These are phyloP conservation scores for Leccinum griseonigrum DNA, from an alignment of 1,284 basidiomycete genomes.

Conservation along the genomic window DNA sequence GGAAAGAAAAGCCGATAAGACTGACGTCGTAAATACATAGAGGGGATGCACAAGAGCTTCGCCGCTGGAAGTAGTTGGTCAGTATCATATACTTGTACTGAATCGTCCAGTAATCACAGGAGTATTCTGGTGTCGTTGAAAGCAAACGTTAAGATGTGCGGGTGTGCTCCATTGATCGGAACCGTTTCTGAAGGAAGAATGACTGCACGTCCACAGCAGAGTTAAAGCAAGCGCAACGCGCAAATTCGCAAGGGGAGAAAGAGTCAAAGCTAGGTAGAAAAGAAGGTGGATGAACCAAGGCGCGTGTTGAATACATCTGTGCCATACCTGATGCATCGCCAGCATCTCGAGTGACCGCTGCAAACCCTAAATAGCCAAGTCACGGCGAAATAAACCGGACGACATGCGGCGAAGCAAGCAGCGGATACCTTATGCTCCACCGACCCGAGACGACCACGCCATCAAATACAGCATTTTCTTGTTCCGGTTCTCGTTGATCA, in stretches of 20 bases:
- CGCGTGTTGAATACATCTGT: not conserved
- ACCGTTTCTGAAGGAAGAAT: constrained; percentile 51
- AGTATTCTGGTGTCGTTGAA: constrained; percentile 57
- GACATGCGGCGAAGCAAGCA: not conserved
- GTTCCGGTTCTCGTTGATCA: constrained; percentile 46
- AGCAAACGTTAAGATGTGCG: constrained; percentile 54
- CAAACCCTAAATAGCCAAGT: constrained; percentile 41
- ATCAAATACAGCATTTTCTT: constrained; percentile 33
- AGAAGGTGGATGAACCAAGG: not conserved
- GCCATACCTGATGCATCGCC: constrained; percentile 39
- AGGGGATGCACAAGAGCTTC: constrained; percentile 43
- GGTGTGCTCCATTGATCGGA: constrained; percentile 41
- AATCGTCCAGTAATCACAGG: constrained; percentile 57
- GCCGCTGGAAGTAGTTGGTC: constrained; percentile 42
- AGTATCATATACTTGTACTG: constrained; percentile 57
- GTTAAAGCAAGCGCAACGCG: constrained; percentile 45
- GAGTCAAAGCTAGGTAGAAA: constrained; percentile 45
- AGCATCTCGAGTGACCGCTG: constrained; percentile 46
- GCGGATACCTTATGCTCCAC: not conserved
- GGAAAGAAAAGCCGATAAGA: constrained; percentile 44
- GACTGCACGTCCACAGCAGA: constrained; percentile 38
- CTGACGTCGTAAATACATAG: constrained; percentile 45
- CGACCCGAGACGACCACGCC: not conserved
- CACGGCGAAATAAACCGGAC: not conserved
- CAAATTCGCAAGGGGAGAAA: constrained; percentile 57